A percentile compares a stretch with the other conserved stretches of the same genome.
Evolutionary conservation across 331 rosid genomes (phyloP).

Genomic region (Malus hybrid): DNA sequence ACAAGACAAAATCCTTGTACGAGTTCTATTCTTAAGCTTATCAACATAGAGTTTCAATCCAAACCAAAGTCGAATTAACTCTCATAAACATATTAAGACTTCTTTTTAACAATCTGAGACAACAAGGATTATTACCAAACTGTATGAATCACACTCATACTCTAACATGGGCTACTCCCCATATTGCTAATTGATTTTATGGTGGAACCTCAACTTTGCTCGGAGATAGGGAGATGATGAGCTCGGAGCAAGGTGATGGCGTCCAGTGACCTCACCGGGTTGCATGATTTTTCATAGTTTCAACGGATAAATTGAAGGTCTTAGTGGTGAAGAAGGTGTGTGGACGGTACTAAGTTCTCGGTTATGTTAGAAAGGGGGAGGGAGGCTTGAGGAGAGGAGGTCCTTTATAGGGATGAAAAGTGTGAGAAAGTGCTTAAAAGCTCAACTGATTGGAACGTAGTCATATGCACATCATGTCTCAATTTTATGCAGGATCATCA

Average conservation of each 20-base stretch:
- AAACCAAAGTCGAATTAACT: too few relatives aligned
- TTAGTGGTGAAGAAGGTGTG: slow-evolving; percentile 29
- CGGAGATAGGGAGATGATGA: slow-evolving; percentile 38
- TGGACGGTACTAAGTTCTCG: slow-evolving; percentile 20
- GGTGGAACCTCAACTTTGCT: too few relatives aligned
- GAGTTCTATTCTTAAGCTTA: too few relatives aligned
- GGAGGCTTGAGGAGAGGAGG: slow-evolving; percentile 34
- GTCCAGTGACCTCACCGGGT: slow-evolving; percentile 47
- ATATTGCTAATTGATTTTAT: too few relatives aligned
- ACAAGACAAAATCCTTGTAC: too few relatives aligned
- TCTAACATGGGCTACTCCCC: too few relatives aligned
- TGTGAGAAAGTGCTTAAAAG: slow-evolving; percentile 27
- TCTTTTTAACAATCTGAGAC: too few relatives aligned
- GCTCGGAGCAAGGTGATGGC: slow-evolving; percentile 44
- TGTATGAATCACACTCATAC: too few relatives aligned
- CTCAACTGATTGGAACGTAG: slow-evolving; percentile 24
- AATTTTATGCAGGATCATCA: slow-evolving; percentile 21
- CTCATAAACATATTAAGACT: too few relatives aligned
- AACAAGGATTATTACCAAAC: too few relatives aligned
- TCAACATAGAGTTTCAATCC: too few relatives aligned
- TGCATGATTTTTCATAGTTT: slow-evolving; percentile 41
- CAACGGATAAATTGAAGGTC: neutral
- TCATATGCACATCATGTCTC: slow-evolving; percentile 31
- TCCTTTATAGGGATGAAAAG: slow-evolving; percentile 56
- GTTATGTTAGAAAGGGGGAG: slow-evolving; percentile 31